Conservation (phyloP, 371 early-diverging fungal species). For the Mucor piriformis region DNA sequence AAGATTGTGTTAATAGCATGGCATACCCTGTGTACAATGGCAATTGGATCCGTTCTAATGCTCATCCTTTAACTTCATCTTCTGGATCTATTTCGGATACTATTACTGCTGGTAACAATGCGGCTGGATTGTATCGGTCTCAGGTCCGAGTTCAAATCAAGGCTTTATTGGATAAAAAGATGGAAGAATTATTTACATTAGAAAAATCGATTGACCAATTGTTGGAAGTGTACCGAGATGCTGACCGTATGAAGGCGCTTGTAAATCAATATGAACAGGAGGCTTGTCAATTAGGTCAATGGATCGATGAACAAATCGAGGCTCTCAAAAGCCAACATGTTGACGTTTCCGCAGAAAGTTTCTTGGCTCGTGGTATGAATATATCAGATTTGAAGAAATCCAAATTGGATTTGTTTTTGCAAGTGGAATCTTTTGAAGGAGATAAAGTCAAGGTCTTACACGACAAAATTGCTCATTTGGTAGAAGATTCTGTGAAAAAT, state of each 20-base stretch:
- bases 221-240: slow-evolving; percentile 24
- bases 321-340: slow-evolving; percentile 31
- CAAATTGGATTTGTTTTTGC: slow-evolving; percentile 16
- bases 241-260: slow-evolving; percentile 26
- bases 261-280: slow-evolving; percentile 36
- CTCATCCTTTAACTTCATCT: neutral
- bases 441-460: slow-evolving; percentile 32
- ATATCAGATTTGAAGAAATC: slow-evolving; percentile 26
- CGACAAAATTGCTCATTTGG: slow-evolving; percentile 35
- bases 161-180: slow-evolving; percentile 32
- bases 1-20: slow-evolving; percentile 39
- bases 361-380: slow-evolving; percentile 19
- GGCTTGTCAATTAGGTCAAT: slow-evolving; percentile 29
- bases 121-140: slow-evolving; percentile 19
- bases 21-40: slow-evolving; percentile 36
- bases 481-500: slow-evolving; percentile 31
- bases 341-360: slow-evolving; percentile 42
- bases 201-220: slow-evolving; percentile 30
- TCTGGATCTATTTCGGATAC: neutral
- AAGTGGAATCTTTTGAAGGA: slow-evolving; percentile 35
- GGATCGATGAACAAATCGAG: slow-evolving; percentile 41
- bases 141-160: slow-evolving; percentile 33
- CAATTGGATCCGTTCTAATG: slow-evolving; percentile 22
- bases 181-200: slow-evolving; percentile 25
- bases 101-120: slow-evolving; percentile 2